Evolutionary conservation across 148 eudicot species (phyloP), one percentile per base, ranked within the genome.

Genomic region (Tetragonia tetragonoides): DNA sequence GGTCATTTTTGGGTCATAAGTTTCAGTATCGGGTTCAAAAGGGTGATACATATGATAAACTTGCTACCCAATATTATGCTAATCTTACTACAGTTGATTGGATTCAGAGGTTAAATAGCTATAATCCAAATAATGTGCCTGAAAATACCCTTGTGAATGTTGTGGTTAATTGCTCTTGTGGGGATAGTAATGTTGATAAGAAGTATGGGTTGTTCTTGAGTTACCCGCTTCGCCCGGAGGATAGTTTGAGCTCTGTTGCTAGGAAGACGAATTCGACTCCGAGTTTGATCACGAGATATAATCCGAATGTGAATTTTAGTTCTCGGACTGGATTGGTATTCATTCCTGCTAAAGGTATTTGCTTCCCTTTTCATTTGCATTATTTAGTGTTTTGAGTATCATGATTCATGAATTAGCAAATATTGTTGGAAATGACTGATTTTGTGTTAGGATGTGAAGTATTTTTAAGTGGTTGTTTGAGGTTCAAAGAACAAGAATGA

Each of bases 261-360:
- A 82, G 75, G 76, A 8, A 39, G 15, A 61, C 76, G 12, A 79
- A 83, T 75, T 69, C 79, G 37, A 83, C 88, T 4, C 73, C 65
- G 6, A 84, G 76, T 64, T 62, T 92, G 83, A 62, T 91, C 80
- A 82, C 75, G 83, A 78, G 66, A 75, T 93, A 80, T 62, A 93
- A 93, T 80, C 89, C 86, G 0, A 87, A 76, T 56, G 80, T 67
- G 18, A 74, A 80, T 63, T 87, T 89, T 64, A 68, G 77, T 71
- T 81, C 85, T 62, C 91, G 92, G 60, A 75, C 69, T 3, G 95
- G 91, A 37, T 67, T 89, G 63, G 87, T 89, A 65, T 88, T 88
- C 67, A 56, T 93, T 79, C 97, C 97, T 57, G 95, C 91, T 44
- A 87, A 84, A 90, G 97, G 97, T 93, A 73, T 49, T 17, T 0